A percentile compares a stretch with the other conserved stretches of the same genome.
These are phyloP conservation scores for Cercospora berteroae DNA, from an alignment of 2,329 filamentous ascomycete genomes.

Conservation along the genomic window DNA sequence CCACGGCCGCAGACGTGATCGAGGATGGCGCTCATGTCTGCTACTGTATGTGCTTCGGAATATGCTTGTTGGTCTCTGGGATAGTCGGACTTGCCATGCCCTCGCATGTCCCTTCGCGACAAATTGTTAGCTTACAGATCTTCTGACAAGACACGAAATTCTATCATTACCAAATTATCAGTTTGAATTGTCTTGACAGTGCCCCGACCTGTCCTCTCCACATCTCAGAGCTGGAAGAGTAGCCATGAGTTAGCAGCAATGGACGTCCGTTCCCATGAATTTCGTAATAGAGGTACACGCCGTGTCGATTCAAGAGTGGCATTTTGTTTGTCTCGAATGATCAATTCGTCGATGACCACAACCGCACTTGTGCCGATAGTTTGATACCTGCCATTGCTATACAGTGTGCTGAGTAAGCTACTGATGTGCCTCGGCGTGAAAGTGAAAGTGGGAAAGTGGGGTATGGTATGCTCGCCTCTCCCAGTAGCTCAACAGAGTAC, in stretches of 20 bases:
- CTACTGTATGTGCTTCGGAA: constrained; percentile 31
- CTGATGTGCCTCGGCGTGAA: too few species aligned
- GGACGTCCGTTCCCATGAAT: constrained; percentile 24
- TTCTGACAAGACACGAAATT: neutral
- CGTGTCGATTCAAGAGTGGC: constrained; percentile 21
- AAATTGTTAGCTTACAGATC: neutral
- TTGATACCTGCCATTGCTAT: neutral
- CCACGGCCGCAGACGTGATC: constrained; percentile 23
- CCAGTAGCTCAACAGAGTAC: too few species aligned
- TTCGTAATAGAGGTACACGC: constrained; percentile 30
- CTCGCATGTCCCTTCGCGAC: constrained; percentile 28
- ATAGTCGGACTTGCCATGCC: constrained; percentile 30
- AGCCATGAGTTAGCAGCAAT: constrained; percentile 32
- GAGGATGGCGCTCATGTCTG: constrained; percentile 32
- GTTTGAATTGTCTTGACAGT: constrained; percentile 25
- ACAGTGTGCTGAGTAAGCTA: too few species aligned
- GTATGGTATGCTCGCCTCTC: too few species aligned
- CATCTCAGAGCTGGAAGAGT: constrained; percentile 32
- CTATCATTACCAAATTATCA: constrained; percentile 26
- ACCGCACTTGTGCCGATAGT: neutral
- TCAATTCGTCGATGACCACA: neutral
- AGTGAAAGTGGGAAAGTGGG: too few species aligned
- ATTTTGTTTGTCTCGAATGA: neutral
- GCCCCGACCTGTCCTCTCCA: constrained; percentile 29
- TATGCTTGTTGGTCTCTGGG: constrained; percentile 26